Evolutionary conservation across 208 protist species (phyloP), one percentile per base, ranked within the genome.

Genomic region (Trypanosoma grayi): DNA sequence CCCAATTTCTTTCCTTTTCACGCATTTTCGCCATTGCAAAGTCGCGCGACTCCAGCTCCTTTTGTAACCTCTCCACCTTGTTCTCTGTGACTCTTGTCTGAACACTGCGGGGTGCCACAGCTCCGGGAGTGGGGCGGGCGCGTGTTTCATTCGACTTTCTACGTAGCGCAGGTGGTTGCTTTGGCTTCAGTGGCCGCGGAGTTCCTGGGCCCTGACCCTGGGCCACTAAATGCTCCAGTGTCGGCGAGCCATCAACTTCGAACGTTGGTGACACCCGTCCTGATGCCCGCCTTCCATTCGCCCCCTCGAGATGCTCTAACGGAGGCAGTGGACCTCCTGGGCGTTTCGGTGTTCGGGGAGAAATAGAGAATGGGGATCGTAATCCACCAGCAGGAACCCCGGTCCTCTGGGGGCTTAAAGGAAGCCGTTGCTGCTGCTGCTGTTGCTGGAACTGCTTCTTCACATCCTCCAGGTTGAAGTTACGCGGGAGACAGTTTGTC

Each of bases 1-100:
- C 83, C 88, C 88, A 94, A 33, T 79, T 78, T 45, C 68, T 65
- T 57, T 95, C 88, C 66, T 91, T 87, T 71, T 88, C 73, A 36
- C 68, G 52, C 73, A 92, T 77, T 63, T 78, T 84, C 3, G 73
- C 65, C 66, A 90, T 74, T 73, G 68, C 52, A 36, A 66, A 58
- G 3, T 82, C 64, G 18, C 73, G 65, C 4, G 66, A 66, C 44
- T 80, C 74, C 41, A 87, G 40, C 50, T 84, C 44, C 39, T 76
- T 66, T 51, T 83, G 65, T 31, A 87, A 64, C 0, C 52, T 50
- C 10, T 60, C 66, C 47, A 81, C 64, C 43, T 73, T 68, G 33
- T 48, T 76, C 10, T 58, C 71, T 6, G 28, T 27, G 2, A 58
- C 48, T 14, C 64, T 45, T 31, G 34, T 22, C 11, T 55, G 65